Conservation (phyloP, 1,284 basidiomycete species). For the Farysia itapuensis region DNA sequence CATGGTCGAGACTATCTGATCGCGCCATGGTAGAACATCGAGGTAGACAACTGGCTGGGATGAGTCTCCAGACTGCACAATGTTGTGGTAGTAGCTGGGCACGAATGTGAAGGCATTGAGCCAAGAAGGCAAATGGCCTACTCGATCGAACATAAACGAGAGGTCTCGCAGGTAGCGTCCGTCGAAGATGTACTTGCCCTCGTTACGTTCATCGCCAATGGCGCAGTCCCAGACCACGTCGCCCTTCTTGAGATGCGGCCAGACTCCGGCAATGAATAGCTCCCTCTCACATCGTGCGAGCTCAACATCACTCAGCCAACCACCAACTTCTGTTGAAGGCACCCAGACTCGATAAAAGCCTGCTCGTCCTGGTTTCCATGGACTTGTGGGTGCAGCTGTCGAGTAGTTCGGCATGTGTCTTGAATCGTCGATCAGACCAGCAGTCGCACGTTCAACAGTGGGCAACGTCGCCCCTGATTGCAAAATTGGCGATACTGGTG, state of each 20-base stretch:
- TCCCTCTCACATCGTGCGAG: slow-evolving; percentile 51
- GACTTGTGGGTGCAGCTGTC: slow-evolving; percentile 9
- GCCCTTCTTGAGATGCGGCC: slow-evolving; percentile 56
- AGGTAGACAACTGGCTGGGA: slow-evolving; percentile 51
- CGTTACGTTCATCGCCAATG: slow-evolving; percentile 48
- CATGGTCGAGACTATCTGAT: slow-evolving; percentile 56
- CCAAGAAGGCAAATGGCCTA: slow-evolving; percentile 61
- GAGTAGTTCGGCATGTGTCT: no score
- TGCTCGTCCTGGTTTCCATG: slow-evolving; percentile 58
- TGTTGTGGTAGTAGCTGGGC: slow-evolving; percentile 61
- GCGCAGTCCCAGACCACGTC: slow-evolving; percentile 61
- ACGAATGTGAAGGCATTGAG: slow-evolving; percentile 59
- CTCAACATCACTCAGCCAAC: slow-evolving; percentile 50
- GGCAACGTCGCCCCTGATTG: background rate
- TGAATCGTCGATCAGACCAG: no score
- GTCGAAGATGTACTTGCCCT: slow-evolving; percentile 59
- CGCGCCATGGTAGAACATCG: slow-evolving; percentile 57
- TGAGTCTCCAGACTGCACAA: slow-evolving; percentile 47
- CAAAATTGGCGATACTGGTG: background rate
- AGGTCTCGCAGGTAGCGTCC: slow-evolving; percentile 59
- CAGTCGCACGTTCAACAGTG: background rate
- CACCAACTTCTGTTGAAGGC: slow-evolving; percentile 34
- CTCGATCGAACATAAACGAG: slow-evolving; percentile 53
- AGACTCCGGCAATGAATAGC: slow-evolving; percentile 57
- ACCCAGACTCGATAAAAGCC: slow-evolving; percentile 61